A percentile compares a stretch with the other conserved stretches of the same genome.
Conservation (phyloP, 225 moss, liverwort and hornwort species). For the Pseudoscleropodium purum region DNA sequence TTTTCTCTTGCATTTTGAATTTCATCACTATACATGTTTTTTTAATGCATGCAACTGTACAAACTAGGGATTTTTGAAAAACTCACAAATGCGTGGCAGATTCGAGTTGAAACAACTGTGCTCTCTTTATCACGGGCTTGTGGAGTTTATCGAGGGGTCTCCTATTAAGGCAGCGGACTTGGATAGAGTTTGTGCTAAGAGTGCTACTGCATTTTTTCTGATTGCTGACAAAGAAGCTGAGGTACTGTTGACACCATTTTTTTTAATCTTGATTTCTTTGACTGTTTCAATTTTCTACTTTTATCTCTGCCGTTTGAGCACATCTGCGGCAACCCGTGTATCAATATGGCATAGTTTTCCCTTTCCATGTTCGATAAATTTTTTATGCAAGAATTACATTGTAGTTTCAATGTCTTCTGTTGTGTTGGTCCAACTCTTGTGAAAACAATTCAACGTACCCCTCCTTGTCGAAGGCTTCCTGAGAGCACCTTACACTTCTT, state of each 20-base stretch:
- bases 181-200: slow-evolving; percentile 69
- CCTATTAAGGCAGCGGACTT: slow-evolving; percentile 62
- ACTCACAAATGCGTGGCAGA: slow-evolving; percentile 19
- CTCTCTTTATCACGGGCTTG: slow-evolving; percentile 67
- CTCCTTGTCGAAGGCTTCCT: neutral
- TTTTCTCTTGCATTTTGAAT: neutral
- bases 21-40: neutral
- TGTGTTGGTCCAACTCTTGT: neutral
- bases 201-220: slow-evolving; percentile 77
- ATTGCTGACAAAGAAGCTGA: slow-evolving; percentile 64
- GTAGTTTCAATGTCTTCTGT: neutral
- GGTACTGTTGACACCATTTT: slow-evolving; percentile 15
- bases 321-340: neutral
- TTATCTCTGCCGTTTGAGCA: neutral
- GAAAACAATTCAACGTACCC: neutral
- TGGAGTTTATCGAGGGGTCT: slow-evolving; percentile 89
- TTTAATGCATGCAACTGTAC: neutral
- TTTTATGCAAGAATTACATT: neutral
- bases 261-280: neutral
- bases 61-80: neutral
- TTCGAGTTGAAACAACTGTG: slow-evolving; percentile 80
- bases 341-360: neutral
- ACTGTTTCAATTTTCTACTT: neutral
- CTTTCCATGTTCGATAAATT: neutral
- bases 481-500: neutral